phyloP scores from a whole-genome alignment of 495 filamentous ascomycete species.

The Cercophora sp. region DNA sequence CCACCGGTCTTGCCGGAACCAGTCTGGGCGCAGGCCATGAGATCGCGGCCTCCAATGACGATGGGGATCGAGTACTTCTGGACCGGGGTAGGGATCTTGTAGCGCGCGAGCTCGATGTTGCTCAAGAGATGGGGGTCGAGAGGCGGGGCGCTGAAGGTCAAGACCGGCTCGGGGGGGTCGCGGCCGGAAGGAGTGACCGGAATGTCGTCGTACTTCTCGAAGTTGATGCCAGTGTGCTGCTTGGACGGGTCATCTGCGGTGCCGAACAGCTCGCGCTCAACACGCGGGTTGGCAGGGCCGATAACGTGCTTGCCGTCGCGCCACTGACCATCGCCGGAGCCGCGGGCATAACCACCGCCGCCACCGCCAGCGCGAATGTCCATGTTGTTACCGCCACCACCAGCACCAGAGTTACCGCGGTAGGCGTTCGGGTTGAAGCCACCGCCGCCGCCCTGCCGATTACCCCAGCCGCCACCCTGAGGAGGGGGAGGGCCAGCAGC shows the following conservation, averaged over 20 bases:
- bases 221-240: slow-evolving; percentile 97
- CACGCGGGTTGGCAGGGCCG: slow-evolving; percentile 77
- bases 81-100: slow-evolving; percentile 91
- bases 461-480: slow-evolving; percentile 19
- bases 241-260: slow-evolving; percentile 89
- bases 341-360: slow-evolving; percentile 55
- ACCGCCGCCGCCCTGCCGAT: slow-evolving; percentile 5
- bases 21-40: slow-evolving; percentile 99
- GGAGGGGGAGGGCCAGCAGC: slow-evolving; percentile 19
- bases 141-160: slow-evolving; percentile 86
- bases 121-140: slow-evolving; percentile 83
- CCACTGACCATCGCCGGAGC: slow-evolving; percentile 93
- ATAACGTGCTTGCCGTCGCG: slow-evolving; percentile 93
- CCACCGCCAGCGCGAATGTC: slow-evolving; percentile 50
- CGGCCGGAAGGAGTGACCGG: slow-evolving; percentile 95
- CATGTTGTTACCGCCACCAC: slow-evolving; percentile 48
- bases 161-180: slow-evolving; percentile 87
- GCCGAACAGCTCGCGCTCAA: slow-evolving; percentile 95
- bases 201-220: slow-evolving; percentile 99
- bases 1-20: slow-evolving; percentile 99
- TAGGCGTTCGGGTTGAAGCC: slow-evolving; percentile 55
- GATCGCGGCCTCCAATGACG: slow-evolving; percentile 90
- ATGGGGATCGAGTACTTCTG: slow-evolving; percentile 99
- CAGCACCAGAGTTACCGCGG: slow-evolving; percentile 64
- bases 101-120: slow-evolving; percentile 90